Evolutionary conservation across 257 asterid genomes (phyloP).

Genomic region (Primulina huaijiensis): DNA sequence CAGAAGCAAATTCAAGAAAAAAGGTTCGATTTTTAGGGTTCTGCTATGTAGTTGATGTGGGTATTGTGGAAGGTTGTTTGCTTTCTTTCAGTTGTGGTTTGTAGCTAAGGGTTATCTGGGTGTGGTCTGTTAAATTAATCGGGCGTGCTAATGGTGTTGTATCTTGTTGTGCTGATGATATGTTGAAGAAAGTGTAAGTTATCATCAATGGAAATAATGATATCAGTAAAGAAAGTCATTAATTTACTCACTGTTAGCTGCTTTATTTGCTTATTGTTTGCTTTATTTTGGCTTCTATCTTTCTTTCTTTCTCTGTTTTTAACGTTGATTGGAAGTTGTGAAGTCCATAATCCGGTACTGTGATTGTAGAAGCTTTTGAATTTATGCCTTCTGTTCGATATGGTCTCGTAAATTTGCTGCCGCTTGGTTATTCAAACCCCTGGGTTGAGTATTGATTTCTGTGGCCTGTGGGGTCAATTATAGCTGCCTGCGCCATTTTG

Average conservation of each 20-base stretch:
- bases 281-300: not conserved
- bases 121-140: not conserved
- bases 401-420: too few relatives aligned
- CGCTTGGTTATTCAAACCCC: too few relatives aligned
- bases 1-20: conserved; percentile 10
- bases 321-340: not conserved
- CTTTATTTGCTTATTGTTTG: not conserved
- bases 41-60: not conserved
- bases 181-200: not conserved
- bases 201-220: not conserved
- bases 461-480: too few relatives aligned
- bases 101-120: not conserved
- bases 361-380: too few relatives aligned
- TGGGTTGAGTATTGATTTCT: too few relatives aligned
- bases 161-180: not conserved
- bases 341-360: too few relatives aligned
- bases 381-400: not conserved
- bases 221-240: not conserved
- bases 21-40: conserved; percentile 4
- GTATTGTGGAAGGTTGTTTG: not conserved
- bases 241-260: not conserved
- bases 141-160: not conserved
- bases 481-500: too few relatives aligned
- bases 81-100: not conserved
- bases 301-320: not conserved